Conservation (phyloP, 768 basidiomycete genomes). For the Fomitopsis serialis region DNA sequence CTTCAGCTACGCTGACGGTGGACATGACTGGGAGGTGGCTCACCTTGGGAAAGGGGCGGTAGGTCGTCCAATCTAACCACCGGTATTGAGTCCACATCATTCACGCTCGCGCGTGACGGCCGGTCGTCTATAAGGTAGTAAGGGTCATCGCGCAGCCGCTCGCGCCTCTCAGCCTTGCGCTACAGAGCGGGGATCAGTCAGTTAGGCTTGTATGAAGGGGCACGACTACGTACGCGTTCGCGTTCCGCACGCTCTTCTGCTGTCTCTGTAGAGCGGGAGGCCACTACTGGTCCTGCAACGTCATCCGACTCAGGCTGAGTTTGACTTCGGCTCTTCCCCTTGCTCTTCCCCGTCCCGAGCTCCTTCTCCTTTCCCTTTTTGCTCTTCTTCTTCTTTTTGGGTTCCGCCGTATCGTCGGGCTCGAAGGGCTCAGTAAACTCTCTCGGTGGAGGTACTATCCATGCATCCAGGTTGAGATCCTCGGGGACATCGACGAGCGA, state of each 20-base stretch:
- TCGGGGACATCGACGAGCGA: constrained; percentile 76
- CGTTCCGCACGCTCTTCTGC: constrained; percentile 54
- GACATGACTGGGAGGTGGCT: not conserved
- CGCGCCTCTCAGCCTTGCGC: constrained; percentile 73
- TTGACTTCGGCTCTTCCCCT: constrained; percentile 38
- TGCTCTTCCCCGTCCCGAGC: constrained; percentile 27
- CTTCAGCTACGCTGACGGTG: not conserved
- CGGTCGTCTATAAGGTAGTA: constrained; percentile 80
- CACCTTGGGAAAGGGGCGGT: constrained; percentile 38
- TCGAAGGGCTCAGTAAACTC: constrained; percentile 28
- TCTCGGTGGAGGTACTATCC: constrained; percentile 57
- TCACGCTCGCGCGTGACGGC: constrained; percentile 26
- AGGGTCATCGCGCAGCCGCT: constrained; percentile 78
- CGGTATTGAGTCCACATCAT: constrained; percentile 87
- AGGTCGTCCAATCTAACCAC: constrained; percentile 79
- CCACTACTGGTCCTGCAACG: constrained; percentile 7
- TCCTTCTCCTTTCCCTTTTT: constrained; percentile 34
- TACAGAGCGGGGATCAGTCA: constrained; percentile 24
- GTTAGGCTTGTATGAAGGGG: not conserved
- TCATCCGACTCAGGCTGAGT: constrained; percentile 7
- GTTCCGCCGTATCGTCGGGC: constrained; percentile 28
- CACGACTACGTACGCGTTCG: constrained; percentile 45
- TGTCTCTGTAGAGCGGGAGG: constrained; percentile 47
- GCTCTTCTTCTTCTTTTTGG: constrained; percentile 35
- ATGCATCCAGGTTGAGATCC: constrained; percentile 79